These are phyloP conservation scores for Botrytis tulipae DNA, from an alignment of 2,329 filamentous ascomycete species.

Conservation along the genomic window DNA sequence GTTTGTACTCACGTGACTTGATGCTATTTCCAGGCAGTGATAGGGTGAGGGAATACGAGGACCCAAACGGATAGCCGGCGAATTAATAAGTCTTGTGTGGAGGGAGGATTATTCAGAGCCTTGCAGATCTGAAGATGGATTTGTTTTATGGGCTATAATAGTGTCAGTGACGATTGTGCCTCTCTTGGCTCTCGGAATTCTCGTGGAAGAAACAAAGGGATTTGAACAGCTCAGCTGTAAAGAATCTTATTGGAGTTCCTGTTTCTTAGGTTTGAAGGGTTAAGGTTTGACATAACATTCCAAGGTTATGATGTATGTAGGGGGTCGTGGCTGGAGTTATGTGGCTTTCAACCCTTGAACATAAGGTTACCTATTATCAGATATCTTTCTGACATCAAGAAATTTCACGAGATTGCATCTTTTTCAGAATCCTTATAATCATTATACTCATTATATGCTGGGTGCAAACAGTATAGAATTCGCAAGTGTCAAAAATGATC, in stretches of 20 bases:
- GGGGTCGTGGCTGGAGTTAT: neutral
- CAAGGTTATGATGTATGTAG: fast-evolving
- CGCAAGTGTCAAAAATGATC: neutral
- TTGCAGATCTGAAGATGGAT: neutral
- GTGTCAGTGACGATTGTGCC: neutral
- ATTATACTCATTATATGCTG: neutral
- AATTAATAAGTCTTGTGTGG: neutral
- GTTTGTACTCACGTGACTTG: neutral
- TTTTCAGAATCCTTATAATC: neutral
- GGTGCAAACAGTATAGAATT: neutral
- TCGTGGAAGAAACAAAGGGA: neutral
- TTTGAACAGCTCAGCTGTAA: neutral
- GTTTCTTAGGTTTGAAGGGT: no score
- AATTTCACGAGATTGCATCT: neutral
- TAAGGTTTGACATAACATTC: neutral
- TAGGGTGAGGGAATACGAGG: neutral
- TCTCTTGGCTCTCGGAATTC: neutral
- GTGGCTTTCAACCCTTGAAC: neutral
- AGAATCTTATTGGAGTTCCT: neutral
- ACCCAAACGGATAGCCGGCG: neutral
- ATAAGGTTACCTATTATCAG: neutral
- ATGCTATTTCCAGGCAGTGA: neutral
- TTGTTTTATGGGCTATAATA: neutral
- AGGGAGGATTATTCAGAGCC: neutral
- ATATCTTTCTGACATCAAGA: neutral